Evolutionary conservation across 2,329 filamentous ascomycete species (phyloP).

Genomic region (Pseudogymnoascus destructans): DNA sequence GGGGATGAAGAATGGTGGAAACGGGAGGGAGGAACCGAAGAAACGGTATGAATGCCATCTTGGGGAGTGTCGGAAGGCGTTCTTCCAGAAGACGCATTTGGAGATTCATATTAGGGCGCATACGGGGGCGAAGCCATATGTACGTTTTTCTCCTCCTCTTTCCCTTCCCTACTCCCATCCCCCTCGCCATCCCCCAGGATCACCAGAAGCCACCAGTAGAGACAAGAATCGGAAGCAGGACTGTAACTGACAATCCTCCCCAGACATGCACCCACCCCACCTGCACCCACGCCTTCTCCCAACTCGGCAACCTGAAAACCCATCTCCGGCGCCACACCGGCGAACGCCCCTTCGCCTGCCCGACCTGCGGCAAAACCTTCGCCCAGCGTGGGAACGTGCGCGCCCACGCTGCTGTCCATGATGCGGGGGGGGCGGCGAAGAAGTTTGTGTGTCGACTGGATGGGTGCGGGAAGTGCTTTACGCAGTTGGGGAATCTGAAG

Average conservation of each 20-base stretch:
- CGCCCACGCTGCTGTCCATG: constrained; percentile 71
- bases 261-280: constrained; percentile 49
- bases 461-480: constrained; percentile 76
- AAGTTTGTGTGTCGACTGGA: constrained; percentile 73
- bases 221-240: not conserved
- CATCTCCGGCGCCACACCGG: constrained; percentile 81
- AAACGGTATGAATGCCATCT: constrained; percentile 58
- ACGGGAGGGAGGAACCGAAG: constrained; percentile 16
- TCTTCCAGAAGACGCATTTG: constrained; percentile 84
- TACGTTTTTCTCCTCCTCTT: constrained; percentile 34
- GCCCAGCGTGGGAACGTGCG: constrained; percentile 76
- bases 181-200: not conserved
- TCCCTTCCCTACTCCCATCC: not conserved
- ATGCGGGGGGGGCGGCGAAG: constrained; percentile 43
- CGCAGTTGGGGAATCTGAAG: constrained; percentile 85
- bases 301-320: constrained; percentile 83
- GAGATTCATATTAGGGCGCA: constrained; percentile 82
- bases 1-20: not conserved
- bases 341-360: constrained; percentile 71
- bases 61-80: constrained; percentile 64
- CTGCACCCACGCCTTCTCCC: constrained; percentile 74
- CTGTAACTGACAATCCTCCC: constrained; percentile 9
- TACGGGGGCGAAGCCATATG: constrained; percentile 81
- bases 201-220: not conserved
- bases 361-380: constrained; percentile 68